Base-by-base conservation (phyloP, 148 eudicot species). In the Silene conica region DNA sequence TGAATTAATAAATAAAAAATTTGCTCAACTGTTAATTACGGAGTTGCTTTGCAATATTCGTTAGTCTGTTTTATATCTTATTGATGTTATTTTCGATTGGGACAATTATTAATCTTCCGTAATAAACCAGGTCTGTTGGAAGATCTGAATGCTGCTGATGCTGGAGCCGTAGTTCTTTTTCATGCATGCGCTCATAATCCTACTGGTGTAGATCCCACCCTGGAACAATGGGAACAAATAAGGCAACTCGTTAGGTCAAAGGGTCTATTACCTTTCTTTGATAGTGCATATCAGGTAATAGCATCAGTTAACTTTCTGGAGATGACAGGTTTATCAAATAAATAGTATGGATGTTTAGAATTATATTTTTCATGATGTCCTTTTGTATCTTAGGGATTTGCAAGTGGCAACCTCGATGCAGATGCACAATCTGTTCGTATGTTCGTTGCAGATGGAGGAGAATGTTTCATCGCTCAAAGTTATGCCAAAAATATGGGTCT, bases 81-180 rank as follows among this genome's bases (percentile, higher is more conserved):
- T 75, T 61, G 5, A 48, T 26, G 58, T 20, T 65, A 16, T 4
- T 26, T 20, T 12, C 20, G 8, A 15, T 62, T 18, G 13, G 2
- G 23, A 26, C 1, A 48, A 18, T 0, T 45, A 7, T 20, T 31
- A 20, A 57, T 43, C 41, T 70, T 28, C 5, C 62, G 31, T 23
- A 25, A 56, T 38, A 45, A 79, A 65, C 74, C 80, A 95, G 98
- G 98, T 75, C 88, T 95, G 74, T 61, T 90, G 66, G 96, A 92
- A 73, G 98, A 95, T 84, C 88, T 95, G 75, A 84, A 91, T 74
- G 89, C 97, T 77, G 98, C 97, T 88, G 89, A 95, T 50, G 79
- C 84, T 0, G 97, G 97, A 81, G 93, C 97, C 57, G 85, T 95
- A 79, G 97, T 95, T 80, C 96, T 95, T 75, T 83, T 86, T 52